These are phyloP conservation scores for Aspergillus sp. DNA, from an alignment of 2,329 filamentous ascomycete species.

Conservation along the genomic window DNA sequence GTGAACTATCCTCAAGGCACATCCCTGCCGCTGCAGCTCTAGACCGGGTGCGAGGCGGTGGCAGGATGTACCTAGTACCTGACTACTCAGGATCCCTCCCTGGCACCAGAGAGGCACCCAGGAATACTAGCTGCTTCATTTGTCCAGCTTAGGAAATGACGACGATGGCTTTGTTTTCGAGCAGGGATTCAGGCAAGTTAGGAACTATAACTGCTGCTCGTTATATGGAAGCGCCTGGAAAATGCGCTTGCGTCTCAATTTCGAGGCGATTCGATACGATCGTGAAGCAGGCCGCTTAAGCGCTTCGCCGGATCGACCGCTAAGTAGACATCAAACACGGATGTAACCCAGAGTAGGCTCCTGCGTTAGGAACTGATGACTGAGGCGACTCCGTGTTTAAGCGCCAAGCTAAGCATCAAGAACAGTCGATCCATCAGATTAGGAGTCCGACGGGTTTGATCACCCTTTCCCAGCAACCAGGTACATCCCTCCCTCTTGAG, in stretches of 20 bases:
- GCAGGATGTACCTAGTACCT: background rate
- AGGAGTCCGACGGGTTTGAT: background rate
- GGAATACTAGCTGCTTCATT: background rate
- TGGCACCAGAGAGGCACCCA: background rate
- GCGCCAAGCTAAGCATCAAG: constrained; percentile 1
- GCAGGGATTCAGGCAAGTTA: background rate
- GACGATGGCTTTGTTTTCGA: background rate
- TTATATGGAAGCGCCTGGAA: background rate
- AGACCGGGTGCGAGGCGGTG: background rate
- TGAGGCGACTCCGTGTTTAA: constrained; percentile 1
- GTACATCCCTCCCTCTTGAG: background rate
- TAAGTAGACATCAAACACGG: background rate
- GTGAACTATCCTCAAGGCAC: background rate
- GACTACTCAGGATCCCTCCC: background rate
- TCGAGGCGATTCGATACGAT: background rate
- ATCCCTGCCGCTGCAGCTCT: background rate
- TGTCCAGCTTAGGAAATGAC: constrained; percentile 2
- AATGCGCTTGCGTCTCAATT: background rate
- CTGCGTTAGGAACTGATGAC: background rate
- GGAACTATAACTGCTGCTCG: background rate
- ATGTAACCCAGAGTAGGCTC: background rate
- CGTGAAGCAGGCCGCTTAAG: background rate
- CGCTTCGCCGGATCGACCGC: constrained; percentile 1
- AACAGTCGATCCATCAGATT: constrained; percentile 5
- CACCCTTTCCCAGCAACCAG: background rate